phyloP scores from a whole-genome alignment of 2,329 filamentous ascomycete species.

The Cladophialophora exuberans region DNA sequence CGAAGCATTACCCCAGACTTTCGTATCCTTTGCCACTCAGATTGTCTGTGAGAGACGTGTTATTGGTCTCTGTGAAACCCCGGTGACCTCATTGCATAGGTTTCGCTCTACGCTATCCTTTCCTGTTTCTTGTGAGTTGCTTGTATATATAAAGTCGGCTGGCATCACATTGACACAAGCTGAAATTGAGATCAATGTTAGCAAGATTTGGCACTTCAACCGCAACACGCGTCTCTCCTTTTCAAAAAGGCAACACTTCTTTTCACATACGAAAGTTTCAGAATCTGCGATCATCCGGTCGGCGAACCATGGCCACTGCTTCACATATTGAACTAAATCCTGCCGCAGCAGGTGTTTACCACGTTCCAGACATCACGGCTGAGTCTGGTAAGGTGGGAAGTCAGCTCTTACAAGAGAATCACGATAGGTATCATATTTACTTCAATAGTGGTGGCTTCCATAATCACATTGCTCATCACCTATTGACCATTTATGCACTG shows the following conservation, averaged over 20 bases:
- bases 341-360: constrained; percentile 51
- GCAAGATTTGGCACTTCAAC: constrained; percentile 2
- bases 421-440: constrained; percentile 74
- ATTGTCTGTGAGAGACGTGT: not conserved
- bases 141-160: not conserved
- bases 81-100: constrained; percentile 13
- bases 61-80: constrained; percentile 1
- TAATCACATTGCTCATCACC: constrained; percentile 42
- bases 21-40: not conserved
- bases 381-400: constrained; percentile 66
- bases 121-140: not conserved
- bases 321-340: constrained; percentile 50
- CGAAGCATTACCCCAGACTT: constrained; percentile 5
- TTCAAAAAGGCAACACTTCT: not conserved
- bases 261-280: constrained; percentile 5
- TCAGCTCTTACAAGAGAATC: constrained; percentile 74
- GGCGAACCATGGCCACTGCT: constrained; percentile 51
- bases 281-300: not conserved
- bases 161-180: not conserved
- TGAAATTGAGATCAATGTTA: constrained; percentile 12
- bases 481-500: constrained; percentile 55
- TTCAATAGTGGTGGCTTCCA: constrained; percentile 78
- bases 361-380: constrained; percentile 45
- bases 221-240: not conserved
- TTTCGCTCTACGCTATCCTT: not conserved